Base-by-base conservation (phyloP, 345 rosid genomes). In the Syzygium oleosum region DNA sequence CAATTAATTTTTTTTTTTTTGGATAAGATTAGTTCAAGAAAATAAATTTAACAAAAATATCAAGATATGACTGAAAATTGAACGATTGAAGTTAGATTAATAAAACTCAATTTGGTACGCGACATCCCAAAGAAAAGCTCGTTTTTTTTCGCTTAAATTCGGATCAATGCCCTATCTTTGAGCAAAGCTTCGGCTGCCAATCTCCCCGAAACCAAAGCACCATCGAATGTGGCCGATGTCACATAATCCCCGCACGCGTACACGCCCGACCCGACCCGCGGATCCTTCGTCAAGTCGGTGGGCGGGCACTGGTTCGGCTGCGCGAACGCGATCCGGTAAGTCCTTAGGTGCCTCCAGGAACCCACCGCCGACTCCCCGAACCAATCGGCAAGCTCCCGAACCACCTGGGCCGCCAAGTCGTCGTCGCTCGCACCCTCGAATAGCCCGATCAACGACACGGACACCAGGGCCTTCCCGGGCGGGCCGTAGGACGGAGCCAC, bases 291-390 rank as follows among this genome's bases (percentile, higher is more conserved):
- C 92, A 94, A 88, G 87, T 95, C 92, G 23, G 96, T 95, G 2
- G 99, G 99, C 3, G 98, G 97, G 61, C 92, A 88, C 79, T 96
- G 99, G 88, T 96, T 96, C 23, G 99, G 99, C 80, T 97, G 99
- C 1, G 99, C 99, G 34, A 93, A 96, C 52, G 89, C 25, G 6
- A 96, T 90, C 88, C 98, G 86, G 59, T 97, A 97, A 2, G 98
- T 96, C 89, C 94, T 93, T 91, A 97, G 87, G 90, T 96, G 95
- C 87, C 58, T 92, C 99, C 99, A 97, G 10, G 95, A 91, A 88
- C 31, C 90, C 84, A 94, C 97, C 86, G 52, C 53, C 2, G 94
- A 87, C 55, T 86, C 91, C 38, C 93, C 94, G 38, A 95, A 97
- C 99, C 98, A 97, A 80, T 91, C 94, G 29, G 95, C 91, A 19